Base-by-base conservation (phyloP, 305 asterid species). In the Rubia occidens region DNA sequence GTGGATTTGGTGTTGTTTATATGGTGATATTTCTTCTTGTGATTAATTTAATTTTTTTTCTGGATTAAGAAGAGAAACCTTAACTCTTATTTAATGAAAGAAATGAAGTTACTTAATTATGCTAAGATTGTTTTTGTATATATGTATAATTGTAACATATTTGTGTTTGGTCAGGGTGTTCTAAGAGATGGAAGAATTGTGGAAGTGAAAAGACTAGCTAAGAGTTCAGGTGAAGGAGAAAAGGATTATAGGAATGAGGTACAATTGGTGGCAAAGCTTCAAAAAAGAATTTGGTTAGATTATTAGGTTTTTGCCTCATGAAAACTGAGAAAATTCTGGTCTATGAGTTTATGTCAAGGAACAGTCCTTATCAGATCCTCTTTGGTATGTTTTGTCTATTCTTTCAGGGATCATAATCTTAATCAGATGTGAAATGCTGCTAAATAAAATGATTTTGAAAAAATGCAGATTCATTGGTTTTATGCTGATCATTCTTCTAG, bases 271-370 rank as follows among this genome's bases (percentile, higher is more conserved):
- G 75, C 79, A 2, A 80, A 62, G 66, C 81, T 80, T 47, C 81
- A 80, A 54, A 80, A 47, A 74, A 74, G 66, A 76, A 64, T 71
- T 70, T 76, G 61, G 81, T 76, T 39, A 77, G 75, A 44, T 53
- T 79, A 0, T 43, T 71, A 3, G 81, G 84, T n/a, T 80, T 64
- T 53, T 67, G 74, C 74, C 3, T 73, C 6, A 60, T 68, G n/a
- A 67, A 71, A 54, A 75, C 17, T 11, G 80, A 75, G 63, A 60
- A 62, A 67, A 70, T 79, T 39, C 73, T 79, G 24, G 47, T 79
- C 49, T 76, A 76, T 45, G 80, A 79, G 8, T 79, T 68, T 32
- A n/a, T 78, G 78, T 66, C 75, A 61, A 78, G 72, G 64, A 77
- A 72, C 4, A 75, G 80, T 69, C 83, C 76, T 37, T 80, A 79